Conservation (phyloP, 202 grass and related monocot genomes). For the Digitaria exilis region DNA sequence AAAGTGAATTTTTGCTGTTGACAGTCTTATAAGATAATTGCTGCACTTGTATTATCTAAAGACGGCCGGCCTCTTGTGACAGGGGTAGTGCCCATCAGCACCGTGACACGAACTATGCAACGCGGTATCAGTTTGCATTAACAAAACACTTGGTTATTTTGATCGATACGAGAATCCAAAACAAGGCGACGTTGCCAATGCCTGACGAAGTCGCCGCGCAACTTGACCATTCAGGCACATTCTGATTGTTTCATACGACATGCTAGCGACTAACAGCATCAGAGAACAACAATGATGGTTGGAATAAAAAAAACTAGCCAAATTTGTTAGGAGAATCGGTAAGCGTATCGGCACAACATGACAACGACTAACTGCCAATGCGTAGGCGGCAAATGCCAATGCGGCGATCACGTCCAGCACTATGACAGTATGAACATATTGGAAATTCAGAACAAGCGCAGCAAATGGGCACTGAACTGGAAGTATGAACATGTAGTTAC, state of each 20-base stretch:
- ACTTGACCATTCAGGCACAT: slow-evolving; percentile 12
- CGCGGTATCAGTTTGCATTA: neutral
- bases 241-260: slow-evolving; percentile 39
- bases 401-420: slow-evolving; percentile 17
- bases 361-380: slow-evolving; percentile 24
- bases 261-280: slow-evolving; percentile 40
- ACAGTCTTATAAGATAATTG: slow-evolving; percentile 8
- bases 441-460: neutral
- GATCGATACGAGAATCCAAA: slow-evolving; percentile 14
- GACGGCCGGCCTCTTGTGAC: slow-evolving; percentile 49
- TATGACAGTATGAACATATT: neutral
- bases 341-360: slow-evolving; percentile 34
- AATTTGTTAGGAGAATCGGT: slow-evolving; percentile 13
- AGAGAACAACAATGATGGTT: neutral
- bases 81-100: slow-evolving; percentile 39
- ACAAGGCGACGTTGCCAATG: slow-evolving; percentile 33
- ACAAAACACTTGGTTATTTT: slow-evolving; percentile 25
- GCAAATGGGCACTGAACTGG: neutral
- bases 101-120: slow-evolving; percentile 45
- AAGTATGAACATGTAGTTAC: neutral
- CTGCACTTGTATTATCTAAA: slow-evolving; percentile 23
- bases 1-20: neutral
- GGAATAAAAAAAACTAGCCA: slow-evolving; percentile 14
- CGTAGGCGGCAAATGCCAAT: slow-evolving; percentile 14
- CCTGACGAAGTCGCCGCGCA: slow-evolving; percentile 42